A percentile compares a stretch with the other conserved stretches of the same genome.
These are phyloP conservation scores for Cytospora schulzeri DNA, from an alignment of 2,329 filamentous ascomycete species.

Conservation along the genomic window DNA sequence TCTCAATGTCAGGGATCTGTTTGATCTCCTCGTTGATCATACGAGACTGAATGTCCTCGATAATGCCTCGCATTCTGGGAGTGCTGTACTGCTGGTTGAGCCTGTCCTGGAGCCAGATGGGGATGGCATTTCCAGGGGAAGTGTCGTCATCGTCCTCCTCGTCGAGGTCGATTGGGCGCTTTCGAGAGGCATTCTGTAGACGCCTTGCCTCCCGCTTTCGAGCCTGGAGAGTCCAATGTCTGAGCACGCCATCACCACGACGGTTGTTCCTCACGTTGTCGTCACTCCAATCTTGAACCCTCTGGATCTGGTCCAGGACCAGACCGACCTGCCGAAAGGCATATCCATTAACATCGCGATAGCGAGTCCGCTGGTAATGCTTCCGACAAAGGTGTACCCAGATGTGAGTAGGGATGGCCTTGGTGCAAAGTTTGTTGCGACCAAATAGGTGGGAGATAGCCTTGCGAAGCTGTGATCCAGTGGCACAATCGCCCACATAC, in stretches of 20 bases:
- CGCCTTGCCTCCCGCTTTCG: slow-evolving; percentile 67
- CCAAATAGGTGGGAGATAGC: slow-evolving; percentile 82
- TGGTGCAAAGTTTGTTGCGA: slow-evolving; percentile 77
- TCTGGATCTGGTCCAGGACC: slow-evolving; percentile 62
- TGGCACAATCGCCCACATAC: slow-evolving; percentile 60
- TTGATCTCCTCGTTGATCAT: slow-evolving; percentile 45
- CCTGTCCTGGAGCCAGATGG: slow-evolving; percentile 51
- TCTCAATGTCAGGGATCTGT: slow-evolving; percentile 61
- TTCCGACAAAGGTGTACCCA: slow-evolving; percentile 82
- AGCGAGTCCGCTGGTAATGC: slow-evolving; percentile 76
- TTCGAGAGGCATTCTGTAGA: slow-evolving; percentile 38
- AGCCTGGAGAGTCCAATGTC: slow-evolving; percentile 63
- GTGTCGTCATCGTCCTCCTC: slow-evolving; percentile 40
- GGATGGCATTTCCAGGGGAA: slow-evolving; percentile 46
- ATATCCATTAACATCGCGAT: slow-evolving; percentile 65
- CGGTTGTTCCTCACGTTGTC: slow-evolving; percentile 40
- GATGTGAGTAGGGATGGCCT: slow-evolving; percentile 66
- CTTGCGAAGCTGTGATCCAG: slow-evolving; percentile 66
- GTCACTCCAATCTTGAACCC: slow-evolving; percentile 65
- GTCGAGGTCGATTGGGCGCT: slow-evolving; percentile 25
- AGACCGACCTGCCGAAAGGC: slow-evolving; percentile 65
- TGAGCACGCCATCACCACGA: slow-evolving; percentile 46
- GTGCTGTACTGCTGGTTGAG: slow-evolving; percentile 53
- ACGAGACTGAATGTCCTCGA: slow-evolving; percentile 47
- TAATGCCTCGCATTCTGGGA: slow-evolving; percentile 49